phyloP scores from a whole-genome alignment of 805 yeast genomes.

The Candida vartiovaarae region DNA sequence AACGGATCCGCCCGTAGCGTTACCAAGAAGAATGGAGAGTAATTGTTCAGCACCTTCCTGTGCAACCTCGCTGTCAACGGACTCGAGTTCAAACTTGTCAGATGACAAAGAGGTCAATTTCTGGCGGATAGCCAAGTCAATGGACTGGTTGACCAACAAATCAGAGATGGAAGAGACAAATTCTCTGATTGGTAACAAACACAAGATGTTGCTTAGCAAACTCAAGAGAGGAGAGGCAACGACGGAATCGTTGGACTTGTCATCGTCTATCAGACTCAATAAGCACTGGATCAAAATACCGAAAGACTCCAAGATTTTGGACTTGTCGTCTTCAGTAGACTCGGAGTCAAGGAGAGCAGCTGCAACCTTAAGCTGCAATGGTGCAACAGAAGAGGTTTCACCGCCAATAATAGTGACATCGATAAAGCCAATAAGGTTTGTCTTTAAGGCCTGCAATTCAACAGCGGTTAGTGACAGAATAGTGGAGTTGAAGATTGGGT shows the following conservation, averaged over 20 bases:
- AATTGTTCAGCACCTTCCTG: conserved; percentile 45
- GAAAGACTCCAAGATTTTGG: conserved; percentile 11
- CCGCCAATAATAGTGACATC: conserved; percentile 32
- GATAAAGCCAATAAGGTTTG: conserved; percentile 49
- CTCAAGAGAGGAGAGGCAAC: neutral
- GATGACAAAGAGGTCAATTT: conserved; percentile 58
- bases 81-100: conserved; percentile 63
- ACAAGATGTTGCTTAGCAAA: conserved; percentile 55
- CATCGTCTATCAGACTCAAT: conserved; percentile 14
- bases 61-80: conserved; percentile 41
- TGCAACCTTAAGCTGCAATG: conserved; percentile 49
- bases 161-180: conserved; percentile 58
- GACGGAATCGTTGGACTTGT: conserved; percentile 15
- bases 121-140: conserved; percentile 45
- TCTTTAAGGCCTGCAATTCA: conserved; percentile 43
- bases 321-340: conserved; percentile 8
- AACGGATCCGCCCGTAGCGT: conserved; percentile 24
- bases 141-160: conserved; percentile 23
- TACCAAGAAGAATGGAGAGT: conserved; percentile 41
- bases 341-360: conserved; percentile 39
- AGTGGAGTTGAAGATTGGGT: conserved; percentile 59
- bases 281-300: conserved; percentile 16
- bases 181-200: conserved; percentile 66
- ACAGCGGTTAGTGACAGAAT: conserved; percentile 41
- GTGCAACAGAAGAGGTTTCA: conserved; percentile 33